phyloP scores from a whole-genome alignment of 2,329 filamentous ascomycete species.

The Xylogone sp. region DNA sequence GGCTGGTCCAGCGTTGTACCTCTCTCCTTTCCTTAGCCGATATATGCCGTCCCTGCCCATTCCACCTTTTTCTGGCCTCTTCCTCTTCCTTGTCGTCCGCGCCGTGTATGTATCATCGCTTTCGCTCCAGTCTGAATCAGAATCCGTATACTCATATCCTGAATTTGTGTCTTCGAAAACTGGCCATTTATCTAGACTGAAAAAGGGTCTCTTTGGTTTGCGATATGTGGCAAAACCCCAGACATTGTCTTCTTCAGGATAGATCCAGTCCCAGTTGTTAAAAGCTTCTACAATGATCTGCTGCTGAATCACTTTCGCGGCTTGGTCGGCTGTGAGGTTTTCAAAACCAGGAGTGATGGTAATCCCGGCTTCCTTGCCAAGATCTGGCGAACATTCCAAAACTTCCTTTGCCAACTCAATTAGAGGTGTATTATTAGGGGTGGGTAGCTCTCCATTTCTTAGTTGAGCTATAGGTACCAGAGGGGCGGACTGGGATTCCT shows the following conservation, averaged over 20 bases:
- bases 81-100: background rate
- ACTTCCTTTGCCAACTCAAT: background rate
- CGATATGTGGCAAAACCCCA: conserved; percentile 20
- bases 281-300: conserved; percentile 23
- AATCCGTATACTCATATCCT: no score
- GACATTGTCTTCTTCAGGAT: conserved; percentile 21
- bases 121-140: no score
- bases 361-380: background rate
- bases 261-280: conserved; percentile 23
- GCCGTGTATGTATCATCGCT: no score
- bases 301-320: conserved; percentile 17
- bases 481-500: background rate
- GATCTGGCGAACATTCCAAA: background rate
- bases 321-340: conserved; percentile 3
- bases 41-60: background rate
- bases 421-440: background rate
- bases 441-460: background rate
- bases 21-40: conserved; percentile 3
- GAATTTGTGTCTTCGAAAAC: conserved; percentile 1
- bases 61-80: background rate
- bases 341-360: background rate
- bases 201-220: conserved; percentile 11
- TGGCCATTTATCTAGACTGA: conserved; percentile 19
- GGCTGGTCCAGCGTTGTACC: conserved; percentile 7
- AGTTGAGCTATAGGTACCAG: background rate